Evolutionary conservation across 1,284 basidiomycete species (phyloP).

Genomic region (Cryptococcus jaspeensis): DNA sequence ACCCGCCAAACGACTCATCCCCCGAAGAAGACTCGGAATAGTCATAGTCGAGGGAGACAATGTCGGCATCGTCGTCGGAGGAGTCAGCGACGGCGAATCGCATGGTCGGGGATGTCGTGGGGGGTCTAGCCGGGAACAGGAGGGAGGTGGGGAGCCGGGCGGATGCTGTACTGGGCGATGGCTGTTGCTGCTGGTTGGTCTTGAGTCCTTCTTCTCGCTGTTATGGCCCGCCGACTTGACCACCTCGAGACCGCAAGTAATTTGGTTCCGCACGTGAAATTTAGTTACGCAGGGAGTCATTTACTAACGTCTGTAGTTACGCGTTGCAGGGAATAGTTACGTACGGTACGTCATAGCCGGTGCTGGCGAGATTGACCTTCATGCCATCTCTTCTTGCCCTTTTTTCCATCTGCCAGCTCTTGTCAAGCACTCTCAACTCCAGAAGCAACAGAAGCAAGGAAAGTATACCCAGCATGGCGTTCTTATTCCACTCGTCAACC

Average conservation of each 20-base stretch:
- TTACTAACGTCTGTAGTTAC: too few species aligned
- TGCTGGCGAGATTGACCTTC: too few species aligned
- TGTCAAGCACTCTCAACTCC: background rate
- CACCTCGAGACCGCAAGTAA: too few species aligned
- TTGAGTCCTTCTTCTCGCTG: too few species aligned
- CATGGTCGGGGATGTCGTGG: conserved; percentile 15
- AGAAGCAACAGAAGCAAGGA: background rate
- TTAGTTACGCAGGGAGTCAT: too few species aligned
- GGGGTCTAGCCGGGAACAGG: background rate
- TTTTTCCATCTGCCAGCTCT: background rate
- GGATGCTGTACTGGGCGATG: background rate
- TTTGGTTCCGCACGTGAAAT: too few species aligned
- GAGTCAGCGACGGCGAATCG: conserved; percentile 31
- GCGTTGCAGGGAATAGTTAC: too few species aligned
- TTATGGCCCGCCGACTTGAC: too few species aligned
- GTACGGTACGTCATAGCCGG: too few species aligned
- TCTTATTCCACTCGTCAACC: conserved; percentile 20
- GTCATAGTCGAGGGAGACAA: conserved; percentile 14
- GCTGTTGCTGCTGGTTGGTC: too few species aligned
- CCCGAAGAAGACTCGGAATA: conserved; percentile 9
- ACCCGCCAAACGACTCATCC: conserved; percentile 8
- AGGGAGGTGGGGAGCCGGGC: background rate
- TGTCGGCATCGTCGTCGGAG: conserved; percentile 25
- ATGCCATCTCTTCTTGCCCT: too few species aligned
- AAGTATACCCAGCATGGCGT: conserved; percentile 19